A percentile compares a stretch with the other conserved stretches of the same genome.
phyloP scores from a whole-genome alignment of 1,139 yeast species.

The Maudiozyma humilis region DNA sequence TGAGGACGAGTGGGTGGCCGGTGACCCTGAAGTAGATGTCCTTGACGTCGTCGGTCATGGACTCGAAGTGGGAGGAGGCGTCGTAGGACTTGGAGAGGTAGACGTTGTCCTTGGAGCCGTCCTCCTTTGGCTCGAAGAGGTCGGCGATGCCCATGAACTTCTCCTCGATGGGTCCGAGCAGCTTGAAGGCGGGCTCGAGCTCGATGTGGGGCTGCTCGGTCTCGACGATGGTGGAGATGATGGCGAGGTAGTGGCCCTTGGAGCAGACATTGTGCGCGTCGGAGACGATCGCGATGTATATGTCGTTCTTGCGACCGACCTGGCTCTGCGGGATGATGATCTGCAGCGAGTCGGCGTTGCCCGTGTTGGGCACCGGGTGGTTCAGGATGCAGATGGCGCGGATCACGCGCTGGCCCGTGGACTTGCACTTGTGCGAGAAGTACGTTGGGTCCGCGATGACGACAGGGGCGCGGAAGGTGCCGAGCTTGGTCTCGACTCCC shows the following conservation, averaged over 20 bases:
- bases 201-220: slow-evolving; percentile 90
- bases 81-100: slow-evolving; percentile 86
- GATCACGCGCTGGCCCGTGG: slow-evolving; percentile 80
- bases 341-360: slow-evolving; percentile 82
- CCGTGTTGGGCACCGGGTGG: slow-evolving; percentile 80
- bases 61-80: slow-evolving; percentile 90
- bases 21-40: slow-evolving; percentile 86
- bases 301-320: slow-evolving; percentile 86
- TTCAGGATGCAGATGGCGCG: slow-evolving; percentile 92
- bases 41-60: slow-evolving; percentile 93
- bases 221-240: slow-evolving; percentile 89
- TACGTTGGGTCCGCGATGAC: slow-evolving; percentile 98
- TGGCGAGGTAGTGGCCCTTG: slow-evolving; percentile 84
- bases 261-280: slow-evolving; percentile 88
- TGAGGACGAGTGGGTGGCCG: slow-evolving; percentile 83
- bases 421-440: slow-evolving; percentile 82
- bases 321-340: slow-evolving; percentile 95
- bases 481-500: slow-evolving; percentile 88
- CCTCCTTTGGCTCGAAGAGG: slow-evolving; percentile 75
- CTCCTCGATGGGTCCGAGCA: slow-evolving; percentile 68
- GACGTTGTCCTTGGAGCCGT: slow-evolving; percentile 73
- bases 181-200: slow-evolving; percentile 87
- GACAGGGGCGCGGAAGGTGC: slow-evolving; percentile 82
- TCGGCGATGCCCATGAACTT: slow-evolving; percentile 96
- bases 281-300: slow-evolving; percentile 85